Percentiles rank a stretch among this genome's conserved stretches.
phyloP scores from a whole-genome alignment of 129 eudicot species.

The Chrysanthemum lavandulifolium region DNA sequence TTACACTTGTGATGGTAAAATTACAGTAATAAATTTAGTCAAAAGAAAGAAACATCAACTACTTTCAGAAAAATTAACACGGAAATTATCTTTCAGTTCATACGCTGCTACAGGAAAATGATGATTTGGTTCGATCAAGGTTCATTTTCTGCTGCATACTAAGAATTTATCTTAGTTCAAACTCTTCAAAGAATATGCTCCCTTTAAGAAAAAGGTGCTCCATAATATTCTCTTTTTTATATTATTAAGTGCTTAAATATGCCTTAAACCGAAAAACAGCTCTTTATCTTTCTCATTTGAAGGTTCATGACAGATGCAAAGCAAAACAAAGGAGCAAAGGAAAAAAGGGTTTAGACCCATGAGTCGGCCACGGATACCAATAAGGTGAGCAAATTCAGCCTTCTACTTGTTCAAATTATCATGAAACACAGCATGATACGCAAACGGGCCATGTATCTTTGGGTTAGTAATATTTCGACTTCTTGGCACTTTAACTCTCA shows the following conservation, averaged over 20 bases:
- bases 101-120: neutral
- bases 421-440: constrained; percentile 4
- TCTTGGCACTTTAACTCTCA: too few species aligned
- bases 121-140: neutral
- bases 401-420: constrained; percentile 1
- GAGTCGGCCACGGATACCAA: neutral
- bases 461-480: too few species aligned
- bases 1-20: neutral
- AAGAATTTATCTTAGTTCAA: constrained; percentile 18
- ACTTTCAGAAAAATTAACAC: constrained; percentile 3
- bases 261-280: neutral
- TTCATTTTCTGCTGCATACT: neutral
- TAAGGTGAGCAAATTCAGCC: neutral
- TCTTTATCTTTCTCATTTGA: neutral
- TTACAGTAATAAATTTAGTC: neutral
- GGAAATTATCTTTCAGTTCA: neutral
- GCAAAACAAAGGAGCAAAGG: constrained; percentile 19
- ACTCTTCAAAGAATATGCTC: constrained; percentile 26
- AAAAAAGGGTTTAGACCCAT: constrained; percentile 14
- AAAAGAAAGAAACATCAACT: constrained; percentile 3
- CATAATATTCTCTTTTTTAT: constrained; percentile 25
- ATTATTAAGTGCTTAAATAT: constrained; percentile 20
- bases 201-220: constrained; percentile 26
- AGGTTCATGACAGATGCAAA: constrained; percentile 13
- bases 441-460: neutral